Evolutionary conservation across 208 protist species (phyloP).

Genomic region (Perkinsela sp.): DNA sequence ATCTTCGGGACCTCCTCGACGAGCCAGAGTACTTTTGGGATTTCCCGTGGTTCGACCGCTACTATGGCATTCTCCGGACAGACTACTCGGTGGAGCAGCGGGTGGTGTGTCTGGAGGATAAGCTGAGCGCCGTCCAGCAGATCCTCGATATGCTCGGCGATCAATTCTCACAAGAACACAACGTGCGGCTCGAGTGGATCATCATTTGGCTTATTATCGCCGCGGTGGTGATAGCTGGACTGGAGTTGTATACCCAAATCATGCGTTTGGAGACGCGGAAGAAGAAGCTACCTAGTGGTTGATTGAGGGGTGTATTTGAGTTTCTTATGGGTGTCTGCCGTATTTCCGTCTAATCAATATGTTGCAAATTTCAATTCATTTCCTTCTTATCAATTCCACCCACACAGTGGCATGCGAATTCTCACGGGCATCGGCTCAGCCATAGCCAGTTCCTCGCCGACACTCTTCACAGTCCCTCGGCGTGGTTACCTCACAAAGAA

Average conservation of each 20-base stretch:
- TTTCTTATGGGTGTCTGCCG: no score
- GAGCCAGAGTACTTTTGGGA: conserved; percentile 12
- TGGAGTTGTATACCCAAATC: conserved; percentile 3
- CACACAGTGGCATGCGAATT: no score
- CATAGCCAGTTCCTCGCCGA: no score
- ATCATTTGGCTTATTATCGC: conserved; percentile 13
- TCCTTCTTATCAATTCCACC: no score
- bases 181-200: conserved; percentile 12
- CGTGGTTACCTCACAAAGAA: background rate
- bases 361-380: no score
- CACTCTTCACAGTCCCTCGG: background rate
- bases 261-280: background rate
- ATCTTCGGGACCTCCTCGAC: conserved; percentile 10
- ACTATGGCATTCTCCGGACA: conserved; percentile 4
- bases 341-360: no score
- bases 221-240: conserved; percentile 8
- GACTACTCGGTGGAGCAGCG: conserved; percentile 3
- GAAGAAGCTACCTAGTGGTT: no score
- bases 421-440: background rate
- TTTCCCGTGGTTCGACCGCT: conserved; percentile 6
- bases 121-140: conserved; percentile 5
- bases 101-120: conserved; percentile 1
- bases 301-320: no score
- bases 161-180: conserved; percentile 12
- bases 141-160: conserved; percentile 11